Base-by-base conservation (phyloP, 805 yeast species). In the Yamadazyma sp. region DNA sequence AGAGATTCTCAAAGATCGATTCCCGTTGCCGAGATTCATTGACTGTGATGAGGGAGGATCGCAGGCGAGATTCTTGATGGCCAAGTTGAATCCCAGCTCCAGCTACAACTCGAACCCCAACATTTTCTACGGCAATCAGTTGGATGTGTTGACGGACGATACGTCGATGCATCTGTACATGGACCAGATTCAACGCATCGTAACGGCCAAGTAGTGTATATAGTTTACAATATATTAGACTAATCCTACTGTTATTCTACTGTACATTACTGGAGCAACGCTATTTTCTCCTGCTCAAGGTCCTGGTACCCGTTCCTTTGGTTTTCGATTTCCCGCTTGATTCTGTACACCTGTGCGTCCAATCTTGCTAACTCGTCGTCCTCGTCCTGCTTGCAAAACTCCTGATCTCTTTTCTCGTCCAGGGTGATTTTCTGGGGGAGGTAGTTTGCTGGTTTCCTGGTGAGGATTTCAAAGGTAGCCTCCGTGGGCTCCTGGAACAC, bases 1-100 rank as follows among this genome's bases (percentile, higher is more conserved):
- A 5, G 88, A 84, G 52, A 72, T 95, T 47, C 78, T 93, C 53
- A 78, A 84, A 25, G 98, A 93, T 58, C 78, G 99, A 58, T 91
- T 88, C 80, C 99, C 99, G 52, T 73, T 93, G 56, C 99, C 99
- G 32, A 79, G 99, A 65, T 93, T 91, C 57, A 90, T 93, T 51
- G 96, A 91, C 53, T 88, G 96, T 42, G 97, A 91, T 59, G 97
- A 91, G 53, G 98, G 99, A 53, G 97, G 96, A 39, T 90, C 97
- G 11, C 99, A 93, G 67, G 97, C 98, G 2, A 82, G 99, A 67
- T 93, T 93, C 74, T 74, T 93, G 63, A 80, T 88, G 63, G 87
- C 97, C 19, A 93, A 89, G 66, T 78, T 93, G 62, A 93, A 95
- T 62, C 99, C 99, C 27, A 84, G 96, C 32, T 88, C 85, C 47